A percentile compares a stretch with the other conserved stretches of the same genome.
Conservation (phyloP, 768 basidiomycete species). For the Scleroderma citrinum region DNA sequence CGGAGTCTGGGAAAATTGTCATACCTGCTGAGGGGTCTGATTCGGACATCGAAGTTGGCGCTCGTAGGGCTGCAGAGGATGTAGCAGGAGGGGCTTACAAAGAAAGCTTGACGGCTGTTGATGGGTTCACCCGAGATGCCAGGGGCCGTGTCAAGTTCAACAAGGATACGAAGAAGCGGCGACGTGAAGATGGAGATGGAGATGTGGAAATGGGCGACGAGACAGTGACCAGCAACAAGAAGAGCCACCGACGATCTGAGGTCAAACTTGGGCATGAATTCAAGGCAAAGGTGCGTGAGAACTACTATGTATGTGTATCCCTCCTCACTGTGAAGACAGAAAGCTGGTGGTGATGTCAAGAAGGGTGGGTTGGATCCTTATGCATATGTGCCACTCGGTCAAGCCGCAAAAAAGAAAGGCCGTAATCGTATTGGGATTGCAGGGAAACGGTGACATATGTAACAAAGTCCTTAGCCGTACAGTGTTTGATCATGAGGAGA, state of each 20-base stretch:
- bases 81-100: constrained; percentile 73
- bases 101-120: constrained; percentile 76
- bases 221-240: constrained; percentile 34
- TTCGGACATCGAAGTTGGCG: constrained; percentile 37
- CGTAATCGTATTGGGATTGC: constrained; percentile 50
- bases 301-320: background rate
- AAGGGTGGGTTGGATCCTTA: constrained; percentile 86
- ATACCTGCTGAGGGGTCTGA: constrained; percentile 56
- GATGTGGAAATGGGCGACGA: constrained; percentile 81
- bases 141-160: constrained; percentile 90
- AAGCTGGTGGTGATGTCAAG: constrained; percentile 92
- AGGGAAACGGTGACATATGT: constrained; percentile 46
- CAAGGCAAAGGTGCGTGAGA: constrained; percentile 78
- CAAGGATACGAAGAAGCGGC: constrained; percentile 92
- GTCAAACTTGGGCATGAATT: constrained; percentile 78
- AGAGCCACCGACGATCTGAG: constrained; percentile 50
- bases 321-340: constrained; percentile 42
- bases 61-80: constrained; percentile 42
- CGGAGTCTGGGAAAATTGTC: constrained; percentile 74
- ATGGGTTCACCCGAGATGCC: constrained; percentile 83
- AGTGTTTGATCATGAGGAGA: constrained; percentile 67
- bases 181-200: constrained; percentile 57
- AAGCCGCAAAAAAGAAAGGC: constrained; percentile 66
- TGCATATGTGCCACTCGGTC: constrained; percentile 80
- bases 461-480: constrained; percentile 45